These are phyloP conservation scores for Botrytis porri DNA, from an alignment of 2,329 filamentous ascomycete species.

Conservation along the genomic window DNA sequence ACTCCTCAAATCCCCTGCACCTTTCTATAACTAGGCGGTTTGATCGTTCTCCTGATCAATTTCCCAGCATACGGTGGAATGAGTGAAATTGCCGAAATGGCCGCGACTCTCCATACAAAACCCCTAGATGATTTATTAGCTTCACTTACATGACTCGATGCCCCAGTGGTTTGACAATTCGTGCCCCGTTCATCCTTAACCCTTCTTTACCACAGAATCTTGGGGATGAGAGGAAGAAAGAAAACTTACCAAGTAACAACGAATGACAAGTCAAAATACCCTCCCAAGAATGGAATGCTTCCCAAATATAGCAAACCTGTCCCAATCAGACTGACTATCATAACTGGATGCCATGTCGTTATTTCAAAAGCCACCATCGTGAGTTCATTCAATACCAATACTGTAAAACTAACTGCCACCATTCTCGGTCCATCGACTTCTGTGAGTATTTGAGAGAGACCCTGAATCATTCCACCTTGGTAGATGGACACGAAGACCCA, in stretches of 20 bases:
- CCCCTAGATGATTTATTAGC: conserved; percentile 48
- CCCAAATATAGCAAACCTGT: conserved; percentile 79
- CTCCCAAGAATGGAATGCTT: conserved; percentile 78
- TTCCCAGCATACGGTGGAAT: conserved; percentile 87
- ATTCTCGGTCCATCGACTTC: conserved; percentile 71
- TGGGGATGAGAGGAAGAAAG: conserved; percentile 24
- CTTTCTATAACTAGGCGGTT: conserved; percentile 92
- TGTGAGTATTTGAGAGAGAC: conserved; percentile 84
- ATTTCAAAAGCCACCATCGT: conserved; percentile 97
- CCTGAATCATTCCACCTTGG: conserved; percentile 92
- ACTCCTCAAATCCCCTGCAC: conserved; percentile 61
- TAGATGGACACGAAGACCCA: conserved; percentile 96
- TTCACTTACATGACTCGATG: background rate
- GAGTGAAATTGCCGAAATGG: conserved; percentile 75
- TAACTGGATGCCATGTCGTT: conserved; percentile 93
- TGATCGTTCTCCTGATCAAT: conserved; percentile 77
- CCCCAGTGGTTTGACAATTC: background rate
- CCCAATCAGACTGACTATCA: conserved; percentile 80
- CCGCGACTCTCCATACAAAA: conserved; percentile 84
- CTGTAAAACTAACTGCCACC: conserved; percentile 89
- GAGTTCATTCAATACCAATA: conserved; percentile 88
- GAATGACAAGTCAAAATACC: conserved; percentile 85
- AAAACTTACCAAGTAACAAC: conserved; percentile 62
- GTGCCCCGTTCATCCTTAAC: background rate
- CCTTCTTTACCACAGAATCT: background rate